Evolutionary conservation across 768 basidiomycete species (phyloP).

Genomic region (Boletus eberwhitei): DNA sequence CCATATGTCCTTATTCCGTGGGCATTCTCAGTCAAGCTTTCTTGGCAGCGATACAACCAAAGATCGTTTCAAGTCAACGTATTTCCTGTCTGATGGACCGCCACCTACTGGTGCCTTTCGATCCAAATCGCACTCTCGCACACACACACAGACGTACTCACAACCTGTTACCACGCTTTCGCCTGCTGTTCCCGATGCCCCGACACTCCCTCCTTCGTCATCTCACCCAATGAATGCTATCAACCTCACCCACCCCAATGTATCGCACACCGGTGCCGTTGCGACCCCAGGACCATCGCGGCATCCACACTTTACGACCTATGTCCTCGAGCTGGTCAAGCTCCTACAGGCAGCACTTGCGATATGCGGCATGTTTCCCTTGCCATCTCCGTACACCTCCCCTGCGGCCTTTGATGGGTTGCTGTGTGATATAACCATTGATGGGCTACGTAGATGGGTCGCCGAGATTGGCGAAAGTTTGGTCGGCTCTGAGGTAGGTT

Average conservation of each 20-base stretch:
- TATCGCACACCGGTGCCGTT: conserved; percentile 9
- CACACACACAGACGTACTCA: conserved; percentile 29
- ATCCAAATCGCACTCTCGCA: conserved; percentile 30
- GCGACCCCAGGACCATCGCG: conserved; percentile 16
- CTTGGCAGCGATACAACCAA: conserved; percentile 66
- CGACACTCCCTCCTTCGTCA: conserved; percentile 21
- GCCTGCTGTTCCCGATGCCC: conserved; percentile 18
- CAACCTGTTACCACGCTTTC: conserved; percentile 26
- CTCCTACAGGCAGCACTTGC: conserved; percentile 68
- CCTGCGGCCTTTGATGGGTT: conserved; percentile 53
- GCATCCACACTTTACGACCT: conserved; percentile 50
- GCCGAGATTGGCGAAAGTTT: conserved; percentile 59
- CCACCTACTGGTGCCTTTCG: conserved; percentile 22
- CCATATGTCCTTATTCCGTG: conserved; percentile 2
- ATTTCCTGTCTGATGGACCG: conserved; percentile 49
- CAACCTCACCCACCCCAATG: conserved; percentile 15
- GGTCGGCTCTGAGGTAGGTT: conserved; percentile 55
- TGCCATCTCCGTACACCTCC: conserved; percentile 15
- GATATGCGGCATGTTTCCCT: conserved; percentile 65
- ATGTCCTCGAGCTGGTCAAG: conserved; percentile 75
- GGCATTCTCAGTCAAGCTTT: conserved; percentile 8
- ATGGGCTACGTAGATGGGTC: conserved; percentile 68
- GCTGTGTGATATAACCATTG: conserved; percentile 73
- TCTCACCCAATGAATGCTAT: conserved; percentile 20
- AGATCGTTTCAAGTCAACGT: conserved; percentile 72